A percentile compares a stretch with the other conserved stretches of the same genome.
Evolutionary conservation across 2,329 filamentous ascomycete genomes (phyloP).

Genomic region (Penicillium sp.): DNA sequence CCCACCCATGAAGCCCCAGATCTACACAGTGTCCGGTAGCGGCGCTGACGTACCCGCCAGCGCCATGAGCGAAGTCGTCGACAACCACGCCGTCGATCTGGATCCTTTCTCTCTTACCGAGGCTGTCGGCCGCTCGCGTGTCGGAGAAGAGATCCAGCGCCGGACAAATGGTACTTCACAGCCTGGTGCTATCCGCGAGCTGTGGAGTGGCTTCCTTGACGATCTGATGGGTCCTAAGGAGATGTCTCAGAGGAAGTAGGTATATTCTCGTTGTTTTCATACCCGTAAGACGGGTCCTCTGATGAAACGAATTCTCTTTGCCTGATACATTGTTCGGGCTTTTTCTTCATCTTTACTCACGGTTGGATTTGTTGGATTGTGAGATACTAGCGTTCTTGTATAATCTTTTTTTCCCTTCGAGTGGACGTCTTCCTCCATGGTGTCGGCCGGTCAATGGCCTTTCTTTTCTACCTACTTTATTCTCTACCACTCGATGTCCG

Average conservation of each 20-base stretch:
- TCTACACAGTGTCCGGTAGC: constrained; percentile 50
- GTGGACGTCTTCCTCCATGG: constrained; percentile 4
- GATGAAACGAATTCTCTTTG: constrained; percentile 4
- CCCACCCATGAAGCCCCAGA: constrained; percentile 53
- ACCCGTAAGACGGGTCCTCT: constrained; percentile 15
- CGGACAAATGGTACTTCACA: constrained; percentile 35
- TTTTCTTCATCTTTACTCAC: neutral
- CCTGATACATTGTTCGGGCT: neutral
- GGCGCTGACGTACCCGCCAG: constrained; percentile 47
- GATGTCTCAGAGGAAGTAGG: constrained; percentile 21
- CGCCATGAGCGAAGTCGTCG: constrained; percentile 57
- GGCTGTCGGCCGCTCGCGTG: constrained; percentile 41
- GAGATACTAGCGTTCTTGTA: constrained; percentile 21
- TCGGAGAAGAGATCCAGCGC: constrained; percentile 35
- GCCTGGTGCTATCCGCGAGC: constrained; percentile 32
- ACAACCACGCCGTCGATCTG: constrained; percentile 54
- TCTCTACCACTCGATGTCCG: neutral
- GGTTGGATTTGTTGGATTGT: constrained; percentile 4
- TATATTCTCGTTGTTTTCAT: constrained; percentile 1
- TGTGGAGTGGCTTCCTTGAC: constrained; percentile 39
- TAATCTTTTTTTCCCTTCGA: constrained; percentile 15
- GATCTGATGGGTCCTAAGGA: constrained; percentile 38
- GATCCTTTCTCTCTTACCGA: constrained; percentile 56
- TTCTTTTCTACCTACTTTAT: neutral
- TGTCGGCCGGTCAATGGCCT: neutral